A percentile compares a stretch with the other conserved stretches of the same genome.
These are phyloP conservation scores for Blastobotrys arbuscula DNA, from an alignment of 1,139 yeast genomes.

Conservation along the genomic window DNA sequence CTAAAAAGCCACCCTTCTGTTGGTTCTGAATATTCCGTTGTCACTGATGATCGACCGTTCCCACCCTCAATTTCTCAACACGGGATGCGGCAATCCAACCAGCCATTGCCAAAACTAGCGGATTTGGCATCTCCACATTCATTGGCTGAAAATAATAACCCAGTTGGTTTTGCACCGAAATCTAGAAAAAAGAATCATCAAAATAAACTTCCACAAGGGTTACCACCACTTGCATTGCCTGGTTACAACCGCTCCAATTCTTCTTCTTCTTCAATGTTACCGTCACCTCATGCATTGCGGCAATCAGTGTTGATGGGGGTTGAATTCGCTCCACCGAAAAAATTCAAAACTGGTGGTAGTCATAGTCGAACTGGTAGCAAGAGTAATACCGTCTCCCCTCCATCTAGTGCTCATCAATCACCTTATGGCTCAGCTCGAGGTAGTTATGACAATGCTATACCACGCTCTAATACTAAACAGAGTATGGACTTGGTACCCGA, in stretches of 20 bases:
- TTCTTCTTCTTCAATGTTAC: conserved; percentile 21
- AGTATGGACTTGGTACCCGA: conserved; percentile 24
- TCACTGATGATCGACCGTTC: conserved; percentile 12
- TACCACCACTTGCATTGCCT: not conserved
- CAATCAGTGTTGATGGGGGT: conserved; percentile 28
- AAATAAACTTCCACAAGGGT: not conserved
- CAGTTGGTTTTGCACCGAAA: conserved; percentile 31
- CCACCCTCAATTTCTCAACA: conserved; percentile 16
- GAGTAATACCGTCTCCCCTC: not conserved
- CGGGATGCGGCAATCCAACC: conserved; percentile 13
- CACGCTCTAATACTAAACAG: not conserved
- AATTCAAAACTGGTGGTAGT: conserved; percentile 14
- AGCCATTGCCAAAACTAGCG: conserved; percentile 25
- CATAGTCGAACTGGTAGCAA: not conserved
- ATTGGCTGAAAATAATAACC: conserved; percentile 28
- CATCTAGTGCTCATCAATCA: conserved; percentile 2
- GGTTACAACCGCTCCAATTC: conserved; percentile 5
- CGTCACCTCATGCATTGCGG: conserved; percentile 31
- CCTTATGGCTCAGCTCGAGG: conserved; percentile 7
- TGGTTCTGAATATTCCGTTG: conserved; percentile 10
- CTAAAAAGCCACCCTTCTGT: conserved; percentile 9
- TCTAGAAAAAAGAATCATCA: conserved; percentile 16
- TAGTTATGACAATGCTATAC: not conserved
- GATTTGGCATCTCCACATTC: conserved; percentile 32
- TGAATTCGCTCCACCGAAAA: conserved; percentile 33